Percentiles rank a stretch among this genome's conserved stretches.
Evolutionary conservation across 2,329 filamentous ascomycete genomes (phyloP).

Genomic region (Fusarium verrucosum): DNA sequence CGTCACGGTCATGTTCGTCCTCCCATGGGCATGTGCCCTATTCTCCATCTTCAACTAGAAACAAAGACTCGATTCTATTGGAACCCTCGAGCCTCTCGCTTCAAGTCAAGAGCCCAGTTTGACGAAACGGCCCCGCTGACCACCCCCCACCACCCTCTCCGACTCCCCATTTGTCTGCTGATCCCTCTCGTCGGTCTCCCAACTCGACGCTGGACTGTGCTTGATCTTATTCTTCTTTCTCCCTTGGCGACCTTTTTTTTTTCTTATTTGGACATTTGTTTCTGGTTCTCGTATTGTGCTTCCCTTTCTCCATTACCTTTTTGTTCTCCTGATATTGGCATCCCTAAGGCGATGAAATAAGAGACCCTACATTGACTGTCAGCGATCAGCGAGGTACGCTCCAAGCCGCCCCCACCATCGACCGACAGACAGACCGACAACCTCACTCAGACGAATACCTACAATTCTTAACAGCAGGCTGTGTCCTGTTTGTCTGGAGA

Average conservation of each 20-base stretch:
- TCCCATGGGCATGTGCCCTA: slow-evolving; percentile 39
- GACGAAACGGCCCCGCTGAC: slow-evolving; percentile 39
- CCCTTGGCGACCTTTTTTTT: slow-evolving; percentile 21
- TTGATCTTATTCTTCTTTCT: slow-evolving; percentile 13
- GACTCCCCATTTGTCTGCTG: slow-evolving; percentile 39
- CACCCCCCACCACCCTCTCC: slow-evolving; percentile 38
- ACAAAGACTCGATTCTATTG: slow-evolving; percentile 7
- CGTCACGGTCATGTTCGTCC: slow-evolving; percentile 40
- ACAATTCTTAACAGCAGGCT: slow-evolving; percentile 3
- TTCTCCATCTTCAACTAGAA: slow-evolving; percentile 18
- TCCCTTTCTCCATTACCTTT: slow-evolving; percentile 3
- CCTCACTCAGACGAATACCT: slow-evolving; percentile 8
- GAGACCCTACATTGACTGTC: slow-evolving; percentile 19
- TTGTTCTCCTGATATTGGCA: slow-evolving; percentile 1
- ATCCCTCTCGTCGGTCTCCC: slow-evolving; percentile 36
- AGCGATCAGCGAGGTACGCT: slow-evolving; percentile 29
- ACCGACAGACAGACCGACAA: slow-evolving; percentile 11
- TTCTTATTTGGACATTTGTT: slow-evolving; percentile 12
- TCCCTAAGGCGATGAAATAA: slow-evolving; percentile 40
- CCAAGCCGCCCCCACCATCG: slow-evolving; percentile 29
- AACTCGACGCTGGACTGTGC: slow-evolving; percentile 19
- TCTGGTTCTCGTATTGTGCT: slow-evolving; percentile 9
- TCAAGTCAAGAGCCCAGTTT: slow-evolving; percentile 17
- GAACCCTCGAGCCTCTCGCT: slow-evolving; percentile 7
- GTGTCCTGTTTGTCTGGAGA: background rate